Base-by-base conservation (phyloP, 169 alveolate species). In the Fabrea salina region DNA sequence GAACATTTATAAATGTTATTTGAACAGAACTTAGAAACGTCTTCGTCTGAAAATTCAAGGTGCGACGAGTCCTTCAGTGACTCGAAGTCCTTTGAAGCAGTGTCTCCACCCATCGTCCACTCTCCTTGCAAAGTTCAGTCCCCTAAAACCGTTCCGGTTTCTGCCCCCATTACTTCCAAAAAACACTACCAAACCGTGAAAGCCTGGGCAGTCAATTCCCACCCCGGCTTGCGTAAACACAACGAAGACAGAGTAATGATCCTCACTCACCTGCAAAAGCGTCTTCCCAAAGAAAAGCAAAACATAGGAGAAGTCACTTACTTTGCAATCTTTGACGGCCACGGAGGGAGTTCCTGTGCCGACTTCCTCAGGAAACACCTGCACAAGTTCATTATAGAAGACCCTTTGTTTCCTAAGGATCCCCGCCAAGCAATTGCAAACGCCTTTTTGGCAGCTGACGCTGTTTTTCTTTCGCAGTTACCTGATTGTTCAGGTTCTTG, bases 271-370 rank as follows among this genome's bases (percentile, higher is more conserved):
- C 82, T 91, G 11, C 67, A 82, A 4, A 89, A 82, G 57, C 95
- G 89, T 37, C 85, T 79, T 25, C 66, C 77, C 43, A 75, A 86
- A 44, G 66, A 70, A 78, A n/a, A n/a, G n/a, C n/a, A n/a, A n/a
- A n/a, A n/a, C n/a, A n/a, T n/a, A n/a, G n/a, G n/a, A 66, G 82
- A 27, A n/a, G 70, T 22, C 87, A 93, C 92, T 5, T 92, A 87
- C 76, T 95, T 95, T 76, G 98, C 92, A 2, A 90, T 95, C 39
- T 95, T 85, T 82, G 98, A 95, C 83, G 98, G 98, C 2, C 98
- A 95, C 82, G 96, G 97, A 32, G 98, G 98, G 43, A 72, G 75
- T 41, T 85, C 89, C 1, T 93, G 97, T 80, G 89, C 95, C 51
- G 90, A 89, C 50, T 93, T 80, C 82, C 80, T 93, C 58, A 86